These are phyloP conservation scores for Mycoemilia scoparia DNA, from an alignment of 192 early-diverging fungal species.

Conservation along the genomic window DNA sequence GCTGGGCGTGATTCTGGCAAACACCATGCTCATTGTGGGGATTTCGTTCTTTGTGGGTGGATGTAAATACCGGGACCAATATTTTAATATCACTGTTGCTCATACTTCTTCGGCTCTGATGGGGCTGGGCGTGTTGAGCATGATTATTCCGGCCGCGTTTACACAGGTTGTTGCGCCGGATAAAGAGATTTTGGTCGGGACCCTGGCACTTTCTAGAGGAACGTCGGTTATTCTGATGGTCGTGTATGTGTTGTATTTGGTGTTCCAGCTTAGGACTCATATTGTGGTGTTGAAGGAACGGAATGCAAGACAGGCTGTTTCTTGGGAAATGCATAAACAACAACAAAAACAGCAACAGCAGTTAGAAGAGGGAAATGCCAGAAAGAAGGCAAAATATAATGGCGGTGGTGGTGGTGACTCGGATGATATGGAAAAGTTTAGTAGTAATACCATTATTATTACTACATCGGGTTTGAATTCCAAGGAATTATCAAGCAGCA, in stretches of 20 bases:
- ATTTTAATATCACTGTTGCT: slow-evolving; percentile 50
- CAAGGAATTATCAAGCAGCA: no score
- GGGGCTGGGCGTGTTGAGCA: slow-evolving; percentile 39
- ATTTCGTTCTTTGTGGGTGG: slow-evolving; percentile 78
- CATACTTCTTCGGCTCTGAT: slow-evolving; percentile 49
- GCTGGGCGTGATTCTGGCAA: slow-evolving; percentile 81
- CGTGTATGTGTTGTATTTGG: slow-evolving; percentile 46
- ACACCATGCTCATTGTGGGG: slow-evolving; percentile 76
- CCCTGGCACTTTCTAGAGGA: slow-evolving; percentile 42
- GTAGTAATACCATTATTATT: no score
- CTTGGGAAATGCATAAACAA: no score
- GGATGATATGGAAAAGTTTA: no score
- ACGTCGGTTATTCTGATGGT: slow-evolving; percentile 47
- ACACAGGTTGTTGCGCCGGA: slow-evolving; percentile 27
- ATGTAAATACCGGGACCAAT: slow-evolving; percentile 37
- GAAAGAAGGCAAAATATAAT: no score
- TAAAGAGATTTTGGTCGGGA: slow-evolving; percentile 27
- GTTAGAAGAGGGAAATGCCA: no score
- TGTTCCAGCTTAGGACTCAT: slow-evolving; percentile 84
- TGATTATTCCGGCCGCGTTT: slow-evolving; percentile 56
- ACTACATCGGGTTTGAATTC: no score
- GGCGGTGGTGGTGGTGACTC: no score
- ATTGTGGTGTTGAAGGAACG: slow-evolving; percentile 25
- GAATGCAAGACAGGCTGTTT: slow-evolving; percentile 5
- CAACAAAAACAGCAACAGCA: no score